A percentile compares a stretch with the other conserved stretches of the same genome.
phyloP scores from a whole-genome alignment of 352 stramenopile genomes.

The Pythium brassicae region DNA sequence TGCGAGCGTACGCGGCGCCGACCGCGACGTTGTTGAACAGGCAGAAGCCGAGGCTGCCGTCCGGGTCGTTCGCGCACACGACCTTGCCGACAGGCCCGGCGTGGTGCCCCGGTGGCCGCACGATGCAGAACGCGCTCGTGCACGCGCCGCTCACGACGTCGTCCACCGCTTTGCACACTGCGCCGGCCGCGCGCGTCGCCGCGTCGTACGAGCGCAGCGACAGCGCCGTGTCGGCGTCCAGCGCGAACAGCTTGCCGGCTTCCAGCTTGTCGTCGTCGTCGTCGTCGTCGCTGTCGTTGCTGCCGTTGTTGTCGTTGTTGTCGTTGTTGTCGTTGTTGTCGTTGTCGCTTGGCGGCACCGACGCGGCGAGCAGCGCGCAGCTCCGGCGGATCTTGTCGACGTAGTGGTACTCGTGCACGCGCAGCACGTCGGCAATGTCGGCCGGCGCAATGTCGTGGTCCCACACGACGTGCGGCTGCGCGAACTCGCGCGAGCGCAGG shows the following conservation, averaged over 20 bases:
- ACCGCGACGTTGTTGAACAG: conserved; percentile 99
- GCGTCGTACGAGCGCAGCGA: conserved; percentile 75
- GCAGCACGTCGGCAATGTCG: conserved; percentile 85
- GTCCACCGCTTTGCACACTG: conserved; percentile 83
- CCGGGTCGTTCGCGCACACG: conserved; percentile 89
- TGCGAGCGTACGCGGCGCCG: conserved; percentile 93
- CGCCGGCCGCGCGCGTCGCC: conserved; percentile 71
- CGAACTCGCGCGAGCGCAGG: conserved; percentile 67
- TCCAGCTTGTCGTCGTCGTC: conserved; percentile 28
- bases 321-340: neutral
- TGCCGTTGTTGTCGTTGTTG: neutral
- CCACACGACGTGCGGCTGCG: conserved; percentile 49
- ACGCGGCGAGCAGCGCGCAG: conserved; percentile 32
- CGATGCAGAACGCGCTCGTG: conserved; percentile 95
- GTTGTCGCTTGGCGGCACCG: neutral
- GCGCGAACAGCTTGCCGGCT: conserved; percentile 29
- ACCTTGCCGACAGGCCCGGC: conserved; percentile 93
- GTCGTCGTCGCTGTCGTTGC: conserved; percentile 15
- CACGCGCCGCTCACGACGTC: conserved; percentile 82
- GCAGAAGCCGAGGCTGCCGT: conserved; percentile 92
- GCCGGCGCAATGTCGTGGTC: conserved; percentile 60
- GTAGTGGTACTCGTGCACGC: conserved; percentile 89
- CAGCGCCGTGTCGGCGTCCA: conserved; percentile 81
- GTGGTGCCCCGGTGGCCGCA: conserved; percentile 96
- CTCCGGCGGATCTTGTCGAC: conserved; percentile 60